Conservation (phyloP, 495 filamentous ascomycete genomes). For the Tirmania nivea region DNA sequence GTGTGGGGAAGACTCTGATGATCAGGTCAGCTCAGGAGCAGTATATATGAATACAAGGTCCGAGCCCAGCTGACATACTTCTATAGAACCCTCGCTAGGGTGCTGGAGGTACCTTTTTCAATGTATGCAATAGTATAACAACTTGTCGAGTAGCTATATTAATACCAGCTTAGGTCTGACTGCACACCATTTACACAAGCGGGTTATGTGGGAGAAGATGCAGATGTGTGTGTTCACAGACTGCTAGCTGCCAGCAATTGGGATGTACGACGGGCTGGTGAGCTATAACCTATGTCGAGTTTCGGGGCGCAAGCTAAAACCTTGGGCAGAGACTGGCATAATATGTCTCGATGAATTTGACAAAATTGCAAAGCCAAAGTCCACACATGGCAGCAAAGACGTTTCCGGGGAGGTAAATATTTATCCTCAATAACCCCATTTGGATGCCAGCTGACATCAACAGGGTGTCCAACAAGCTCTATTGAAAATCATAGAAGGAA, state of each 20-base stretch:
- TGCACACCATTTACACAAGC: slow-evolving; percentile 95
- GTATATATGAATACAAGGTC: no score
- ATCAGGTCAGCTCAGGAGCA: slow-evolving; percentile 32
- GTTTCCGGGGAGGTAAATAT: slow-evolving; percentile 16
- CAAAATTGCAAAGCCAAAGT: slow-evolving; percentile 64
- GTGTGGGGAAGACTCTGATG: slow-evolving; percentile 93
- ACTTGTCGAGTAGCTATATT: not conserved
- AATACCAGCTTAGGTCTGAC: slow-evolving; percentile 34
- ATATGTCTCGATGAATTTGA: slow-evolving; percentile 92
- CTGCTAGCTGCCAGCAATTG: slow-evolving; percentile 79
- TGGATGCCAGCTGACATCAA: not conserved
- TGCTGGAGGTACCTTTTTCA: slow-evolving; percentile 82
- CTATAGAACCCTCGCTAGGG: slow-evolving; percentile 38
- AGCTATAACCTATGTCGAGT: not conserved
- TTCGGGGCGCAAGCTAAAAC: not conserved
- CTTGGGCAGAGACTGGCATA: slow-evolving; percentile 59
- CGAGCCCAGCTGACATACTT: not conserved
- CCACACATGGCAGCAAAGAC: slow-evolving; percentile 34
- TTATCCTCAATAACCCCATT: slow-evolving; percentile 11
- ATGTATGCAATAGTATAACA: slow-evolving; percentile 26
- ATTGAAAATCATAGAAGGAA: slow-evolving; percentile 88
- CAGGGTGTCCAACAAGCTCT: slow-evolving; percentile 82
- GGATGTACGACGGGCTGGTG: slow-evolving; percentile 41
- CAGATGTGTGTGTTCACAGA: slow-evolving; percentile 75
- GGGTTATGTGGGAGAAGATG: slow-evolving; percentile 93